These are phyloP conservation scores for Thielaviopsis musarum DNA, from an alignment of 2,329 filamentous ascomycete species.

Conservation along the genomic window DNA sequence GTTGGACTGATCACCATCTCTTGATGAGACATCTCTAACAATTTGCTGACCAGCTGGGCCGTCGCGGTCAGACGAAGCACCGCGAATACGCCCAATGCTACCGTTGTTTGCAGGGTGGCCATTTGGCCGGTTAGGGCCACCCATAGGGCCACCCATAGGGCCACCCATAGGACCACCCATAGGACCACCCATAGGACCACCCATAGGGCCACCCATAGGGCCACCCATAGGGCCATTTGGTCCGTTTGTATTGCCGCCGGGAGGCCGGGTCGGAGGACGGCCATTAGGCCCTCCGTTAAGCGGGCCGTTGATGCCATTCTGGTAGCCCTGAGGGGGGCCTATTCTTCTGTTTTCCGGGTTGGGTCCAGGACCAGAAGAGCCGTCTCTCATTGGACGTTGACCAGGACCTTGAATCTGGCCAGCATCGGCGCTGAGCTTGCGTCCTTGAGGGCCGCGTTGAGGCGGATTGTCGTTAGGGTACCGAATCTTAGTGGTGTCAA, in stretches of 20 bases:
- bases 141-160: conserved; percentile 17
- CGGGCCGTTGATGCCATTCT: conserved; percentile 22
- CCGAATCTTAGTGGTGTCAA: conserved; percentile 91
- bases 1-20: background rate
- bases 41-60: conserved; percentile 1
- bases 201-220: conserved; percentile 17
- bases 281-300: background rate
- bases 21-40: background rate
- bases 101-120: conserved; percentile 26
- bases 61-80: conserved; percentile 31
- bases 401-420: conserved; percentile 18
- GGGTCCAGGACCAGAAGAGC: conserved; percentile 31
- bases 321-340: conserved; percentile 18
- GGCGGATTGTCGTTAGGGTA: conserved; percentile 60
- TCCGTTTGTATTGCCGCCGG: conserved; percentile 17
- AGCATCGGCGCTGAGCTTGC: conserved; percentile 26
- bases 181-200: too few relatives aligned
- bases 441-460: conserved; percentile 25
- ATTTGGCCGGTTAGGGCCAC: conserved; percentile 35
- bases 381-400: conserved; percentile 30
- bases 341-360: conserved; percentile 23
- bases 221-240: conserved; percentile 1
- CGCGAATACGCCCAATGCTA: conserved; percentile 27
- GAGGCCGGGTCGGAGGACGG: conserved; percentile 28
- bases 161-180: conserved; percentile 1